A percentile compares a stretch with the other conserved stretches of the same genome.
Conservation (phyloP, 371 early-diverging fungal species). For the Coemansia sp. region DNA sequence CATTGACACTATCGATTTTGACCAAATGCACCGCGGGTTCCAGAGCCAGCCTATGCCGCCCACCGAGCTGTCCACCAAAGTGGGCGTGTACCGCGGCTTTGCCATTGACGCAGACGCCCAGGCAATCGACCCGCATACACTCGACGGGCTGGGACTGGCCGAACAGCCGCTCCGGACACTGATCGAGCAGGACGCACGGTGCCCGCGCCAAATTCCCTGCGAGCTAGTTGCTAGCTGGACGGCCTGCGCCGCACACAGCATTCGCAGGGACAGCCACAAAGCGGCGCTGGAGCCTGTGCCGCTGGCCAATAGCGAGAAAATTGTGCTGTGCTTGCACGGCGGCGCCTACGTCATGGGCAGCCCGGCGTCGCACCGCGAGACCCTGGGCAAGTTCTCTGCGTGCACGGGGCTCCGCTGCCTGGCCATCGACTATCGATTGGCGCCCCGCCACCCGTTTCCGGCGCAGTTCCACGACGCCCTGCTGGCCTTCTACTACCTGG, state of each 20-base stretch:
- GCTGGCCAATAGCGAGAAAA: constrained; percentile 11
- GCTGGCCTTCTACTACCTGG: constrained; percentile 20
- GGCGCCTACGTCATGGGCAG: constrained; percentile 37
- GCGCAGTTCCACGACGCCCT: constrained; percentile 50
- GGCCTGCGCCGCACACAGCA: background rate
- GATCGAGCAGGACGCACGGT: background rate
- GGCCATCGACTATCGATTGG: constrained; percentile 42
- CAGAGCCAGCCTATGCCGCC: constrained; percentile 7
- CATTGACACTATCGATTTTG: constrained; percentile 17
- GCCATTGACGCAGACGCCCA: background rate
- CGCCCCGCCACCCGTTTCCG: constrained; percentile 43
- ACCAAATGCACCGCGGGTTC: background rate
- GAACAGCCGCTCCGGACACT: constrained; percentile 14
- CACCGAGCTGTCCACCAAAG: background rate
- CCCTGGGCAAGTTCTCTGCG: constrained; percentile 11
- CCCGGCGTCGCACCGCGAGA: constrained; percentile 28
- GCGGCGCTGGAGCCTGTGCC: constrained; percentile 19
- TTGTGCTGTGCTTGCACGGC: constrained; percentile 44
- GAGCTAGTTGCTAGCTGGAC: constrained; percentile 26
- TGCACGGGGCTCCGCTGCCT: constrained; percentile 12
- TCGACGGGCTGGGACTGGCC: constrained; percentile 21
- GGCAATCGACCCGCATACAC: background rate
- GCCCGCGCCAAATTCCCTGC: constrained; percentile 4
- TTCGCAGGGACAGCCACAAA: background rate
- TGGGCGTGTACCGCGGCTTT: background rate